Evolutionary conservation across 208 protist genomes (phyloP), one percentile per base, ranked within the genome.

Genomic region (Crithidia bombi): DNA sequence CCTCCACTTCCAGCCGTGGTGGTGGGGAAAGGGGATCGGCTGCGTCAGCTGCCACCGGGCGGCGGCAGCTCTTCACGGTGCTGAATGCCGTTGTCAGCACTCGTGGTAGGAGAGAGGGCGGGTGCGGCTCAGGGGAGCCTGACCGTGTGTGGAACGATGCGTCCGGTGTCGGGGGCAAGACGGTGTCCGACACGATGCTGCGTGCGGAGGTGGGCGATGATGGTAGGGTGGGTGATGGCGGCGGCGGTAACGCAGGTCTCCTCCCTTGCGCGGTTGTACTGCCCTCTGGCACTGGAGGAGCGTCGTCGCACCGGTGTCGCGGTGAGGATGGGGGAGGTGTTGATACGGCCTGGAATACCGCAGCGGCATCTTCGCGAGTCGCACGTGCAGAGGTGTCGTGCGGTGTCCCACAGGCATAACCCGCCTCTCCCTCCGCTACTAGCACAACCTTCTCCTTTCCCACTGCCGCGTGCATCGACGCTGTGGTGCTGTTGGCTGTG

Each of bases 401-500:
- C n/a, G n/a, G n/a, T n/a, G n/a, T n/a, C n/a, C n/a, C n/a, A n/a
- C n/a, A n/a, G n/a, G n/a, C n/a, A n/a, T n/a, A n/a, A n/a, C n/a
- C n/a, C n/a, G n/a, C n/a, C n/a, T n/a, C n/a, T n/a, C n/a, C n/a
- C n/a, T n/a, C n/a, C n/a, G n/a, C n/a, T n/a, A n/a, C n/a, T n/a
- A n/a, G n/a, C n/a, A n/a, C 54, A 5, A 17, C 33, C 6, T 23
- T n/a, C 54, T 39, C 54, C 21, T 38, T 15, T 32, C 5, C 51
- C 5, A 5, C 30, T 59, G 3, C 21, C 47, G 25, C 23, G 7
- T 25, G n/a, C 47, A 15, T 59, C 54, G 19, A 30, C 54, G 17
- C n/a, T 44, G 36, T 33, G 33, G 55, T 62, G 55, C 47, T 62
- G 55, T 62, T 28, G 5, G 11, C 12, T 5, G 55, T 62, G 38